These are phyloP conservation scores for Solanum medicagineum DNA, from an alignment of 257 asterid genomes.

Conservation along the genomic window DNA sequence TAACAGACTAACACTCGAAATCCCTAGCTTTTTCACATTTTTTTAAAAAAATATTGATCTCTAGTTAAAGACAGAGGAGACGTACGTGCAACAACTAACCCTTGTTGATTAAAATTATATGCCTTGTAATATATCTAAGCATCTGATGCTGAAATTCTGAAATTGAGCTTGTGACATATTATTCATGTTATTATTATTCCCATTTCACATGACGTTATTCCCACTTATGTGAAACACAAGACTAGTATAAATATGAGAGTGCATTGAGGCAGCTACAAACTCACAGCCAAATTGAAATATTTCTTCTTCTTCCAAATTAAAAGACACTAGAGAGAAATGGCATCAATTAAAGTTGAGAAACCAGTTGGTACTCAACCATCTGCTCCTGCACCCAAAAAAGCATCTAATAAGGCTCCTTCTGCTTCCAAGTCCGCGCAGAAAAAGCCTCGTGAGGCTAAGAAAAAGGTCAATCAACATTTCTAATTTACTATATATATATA, in stretches of 20 bases:
- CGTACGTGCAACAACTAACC: too few species aligned
- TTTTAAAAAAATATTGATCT: too few species aligned
- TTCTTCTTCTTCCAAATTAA: not conserved
- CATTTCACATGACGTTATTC: not conserved
- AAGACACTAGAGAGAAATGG: not conserved
- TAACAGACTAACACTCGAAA: too few species aligned
- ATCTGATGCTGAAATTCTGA: not conserved
- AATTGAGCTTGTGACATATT: not conserved
- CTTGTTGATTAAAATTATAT: not conserved
- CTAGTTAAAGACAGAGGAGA: too few species aligned
- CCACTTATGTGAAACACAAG: not conserved
- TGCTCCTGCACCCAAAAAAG: conserved; percentile 6
- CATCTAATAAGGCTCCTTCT: conserved; percentile 10
- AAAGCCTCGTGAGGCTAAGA: conserved; percentile 22
- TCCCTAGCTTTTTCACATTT: too few species aligned
- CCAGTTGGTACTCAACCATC: conserved; percentile 13
- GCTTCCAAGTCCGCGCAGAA: conserved; percentile 15
- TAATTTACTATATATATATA: too few species aligned
- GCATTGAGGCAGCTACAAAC: not conserved
- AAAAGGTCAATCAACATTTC: conserved; percentile 3
- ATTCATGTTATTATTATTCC: not conserved
- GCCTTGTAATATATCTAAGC: not conserved
- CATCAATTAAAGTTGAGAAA: conserved; percentile 22
- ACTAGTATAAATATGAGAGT: not conserved
- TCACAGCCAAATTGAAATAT: not conserved